phyloP scores from a whole-genome alignment of 352 stramenopile species.

The Pythium guiyangense region DNA sequence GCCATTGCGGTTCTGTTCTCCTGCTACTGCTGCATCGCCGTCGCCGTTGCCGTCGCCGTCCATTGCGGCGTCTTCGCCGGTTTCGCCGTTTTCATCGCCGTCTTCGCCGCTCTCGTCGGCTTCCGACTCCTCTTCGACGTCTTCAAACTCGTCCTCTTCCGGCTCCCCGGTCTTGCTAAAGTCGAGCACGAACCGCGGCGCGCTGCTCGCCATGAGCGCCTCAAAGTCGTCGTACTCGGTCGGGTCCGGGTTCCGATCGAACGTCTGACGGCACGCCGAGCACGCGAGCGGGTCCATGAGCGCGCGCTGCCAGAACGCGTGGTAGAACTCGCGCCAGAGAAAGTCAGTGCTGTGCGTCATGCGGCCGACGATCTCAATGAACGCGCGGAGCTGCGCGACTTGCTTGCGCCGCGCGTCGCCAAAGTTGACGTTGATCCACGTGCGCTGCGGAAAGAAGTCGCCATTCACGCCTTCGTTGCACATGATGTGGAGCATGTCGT shows the following conservation, averaged over 20 bases:
- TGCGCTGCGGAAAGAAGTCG: conserved; percentile 1
- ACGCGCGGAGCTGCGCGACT: background rate
- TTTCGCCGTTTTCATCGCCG: background rate
- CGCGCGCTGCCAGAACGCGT: conserved; percentile 1
- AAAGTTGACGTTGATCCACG: conserved; percentile 1
- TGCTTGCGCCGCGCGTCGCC: background rate
- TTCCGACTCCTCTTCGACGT: background rate
- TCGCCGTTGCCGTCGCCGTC: no score
- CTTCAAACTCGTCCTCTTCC: background rate
- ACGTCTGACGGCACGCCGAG: background rate
- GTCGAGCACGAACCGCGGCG: background rate
- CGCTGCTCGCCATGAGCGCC: background rate
- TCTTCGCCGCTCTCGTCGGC: background rate
- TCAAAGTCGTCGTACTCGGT: conserved; percentile 3
- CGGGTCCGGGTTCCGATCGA: background rate
- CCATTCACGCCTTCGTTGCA: background rate
- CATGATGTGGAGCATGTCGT: background rate
- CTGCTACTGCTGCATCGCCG: background rate
- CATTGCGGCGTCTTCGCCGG: background rate
- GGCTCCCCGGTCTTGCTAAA: background rate
- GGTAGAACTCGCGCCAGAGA: conserved; percentile 1
- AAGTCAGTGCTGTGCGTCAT: background rate
- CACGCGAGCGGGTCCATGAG: background rate
- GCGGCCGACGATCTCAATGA: conserved; percentile 1
- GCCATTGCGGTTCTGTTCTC: background rate